Evolutionary conservation across 1,284 basidiomycete genomes (phyloP).

Genomic region (Marasmius oreades): DNA sequence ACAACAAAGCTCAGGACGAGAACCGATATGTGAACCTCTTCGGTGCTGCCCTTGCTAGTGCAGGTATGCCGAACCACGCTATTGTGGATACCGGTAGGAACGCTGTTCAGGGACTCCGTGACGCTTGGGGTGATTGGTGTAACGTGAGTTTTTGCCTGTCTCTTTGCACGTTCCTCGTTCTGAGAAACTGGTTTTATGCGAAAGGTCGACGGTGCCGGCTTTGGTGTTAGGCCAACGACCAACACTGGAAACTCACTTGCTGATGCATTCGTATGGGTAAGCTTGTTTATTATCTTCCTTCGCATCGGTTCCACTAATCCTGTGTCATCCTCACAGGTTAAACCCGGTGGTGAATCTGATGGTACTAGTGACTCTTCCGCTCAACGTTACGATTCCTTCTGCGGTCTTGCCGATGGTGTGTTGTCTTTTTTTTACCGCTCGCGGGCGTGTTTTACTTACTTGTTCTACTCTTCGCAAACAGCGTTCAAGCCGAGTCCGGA

Average conservation of each 20-base stretch:
- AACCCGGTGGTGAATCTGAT: slow-evolving; percentile 50
- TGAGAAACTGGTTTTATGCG: neutral
- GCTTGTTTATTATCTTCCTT: neutral
- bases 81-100: slow-evolving; percentile 11
- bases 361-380: slow-evolving; percentile 45
- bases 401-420: slow-evolving; percentile 24
- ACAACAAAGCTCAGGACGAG: slow-evolving; percentile 12
- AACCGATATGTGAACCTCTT: slow-evolving; percentile 10
- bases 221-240: slow-evolving; percentile 44
- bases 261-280: slow-evolving; percentile 44
- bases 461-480: neutral
- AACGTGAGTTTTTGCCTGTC: slow-evolving; percentile 33
- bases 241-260: slow-evolving; percentile 36
- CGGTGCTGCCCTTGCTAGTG: slow-evolving; percentile 3
- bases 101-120: slow-evolving; percentile 9
- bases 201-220: slow-evolving; percentile 38
- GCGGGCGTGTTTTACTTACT: too few species aligned
- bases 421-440: neutral
- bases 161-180: neutral
- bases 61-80: slow-evolving; percentile 11
- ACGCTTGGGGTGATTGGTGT: slow-evolving; percentile 43
- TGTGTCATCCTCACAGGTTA: slow-evolving; percentile 27
- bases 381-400: slow-evolving; percentile 41
- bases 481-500: slow-evolving; percentile 10
- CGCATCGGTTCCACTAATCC: neutral